Percentiles rank a stretch among this genome's conserved stretches.
These are phyloP conservation scores for Cordyceps javanica DNA, from an alignment of 2,329 filamentous ascomycete species.

Conservation along the genomic window DNA sequence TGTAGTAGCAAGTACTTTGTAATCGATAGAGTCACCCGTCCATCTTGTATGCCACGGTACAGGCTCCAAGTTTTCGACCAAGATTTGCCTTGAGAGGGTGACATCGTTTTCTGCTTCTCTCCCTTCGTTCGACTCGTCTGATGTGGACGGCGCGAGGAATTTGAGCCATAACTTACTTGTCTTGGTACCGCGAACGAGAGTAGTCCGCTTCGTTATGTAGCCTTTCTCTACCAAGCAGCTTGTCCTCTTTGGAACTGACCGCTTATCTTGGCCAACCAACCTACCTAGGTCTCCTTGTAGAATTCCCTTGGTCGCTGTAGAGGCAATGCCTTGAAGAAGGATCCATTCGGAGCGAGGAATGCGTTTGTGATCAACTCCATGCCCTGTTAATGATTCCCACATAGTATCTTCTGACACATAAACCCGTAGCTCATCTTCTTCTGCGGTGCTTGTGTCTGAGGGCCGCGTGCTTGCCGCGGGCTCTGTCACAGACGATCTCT, in stretches of 20 bases:
- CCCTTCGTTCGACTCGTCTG: slow-evolving; percentile 26
- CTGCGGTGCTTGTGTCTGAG: not conserved
- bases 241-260: slow-evolving; percentile 56
- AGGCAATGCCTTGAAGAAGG: slow-evolving; percentile 51
- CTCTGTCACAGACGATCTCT: not conserved
- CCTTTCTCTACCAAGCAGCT: slow-evolving; percentile 54
- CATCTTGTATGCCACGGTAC: slow-evolving; percentile 52
- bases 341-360: slow-evolving; percentile 55
- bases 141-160: slow-evolving; percentile 43
- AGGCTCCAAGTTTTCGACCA: slow-evolving; percentile 42
- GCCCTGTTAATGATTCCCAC: slow-evolving; percentile 55
- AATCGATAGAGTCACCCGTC: slow-evolving; percentile 54
- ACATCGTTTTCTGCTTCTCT: slow-evolving; percentile 26
- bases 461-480: too few species aligned
- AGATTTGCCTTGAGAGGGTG: slow-evolving; percentile 32
- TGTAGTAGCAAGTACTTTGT: slow-evolving; percentile 49
- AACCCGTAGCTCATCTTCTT: slow-evolving; percentile 25
- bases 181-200: slow-evolving; percentile 51
- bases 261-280: slow-evolving; percentile 55
- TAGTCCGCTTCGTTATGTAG: slow-evolving; percentile 56
- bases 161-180: slow-evolving; percentile 59
- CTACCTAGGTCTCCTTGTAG: slow-evolving; percentile 54
- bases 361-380: slow-evolving; percentile 52
- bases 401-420: slow-evolving; percentile 49
- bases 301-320: slow-evolving; percentile 47